These are phyloP conservation scores for Drechslera avenae DNA, from an alignment of 2,329 filamentous ascomycete genomes.

Conservation along the genomic window DNA sequence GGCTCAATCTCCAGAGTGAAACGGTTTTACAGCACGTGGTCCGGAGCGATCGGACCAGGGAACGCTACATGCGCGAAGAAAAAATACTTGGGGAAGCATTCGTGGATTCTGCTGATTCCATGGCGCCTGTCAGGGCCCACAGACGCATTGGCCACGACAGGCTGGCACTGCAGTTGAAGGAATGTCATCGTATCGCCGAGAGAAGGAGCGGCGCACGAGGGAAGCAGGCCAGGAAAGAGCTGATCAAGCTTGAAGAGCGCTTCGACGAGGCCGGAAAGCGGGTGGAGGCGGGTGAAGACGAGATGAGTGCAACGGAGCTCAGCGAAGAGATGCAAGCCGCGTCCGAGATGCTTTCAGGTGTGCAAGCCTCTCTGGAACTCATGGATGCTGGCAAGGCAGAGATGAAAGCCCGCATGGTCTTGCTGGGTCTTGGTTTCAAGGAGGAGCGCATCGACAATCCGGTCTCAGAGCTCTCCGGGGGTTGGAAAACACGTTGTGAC, in stretches of 20 bases:
- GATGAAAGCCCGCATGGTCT: constrained; percentile 63
- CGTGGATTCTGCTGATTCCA: constrained; percentile 60
- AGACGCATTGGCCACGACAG: constrained; percentile 67
- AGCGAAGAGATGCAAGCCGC: constrained; percentile 72
- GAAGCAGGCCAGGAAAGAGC: constrained; percentile 73
- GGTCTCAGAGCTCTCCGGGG: constrained; percentile 73
- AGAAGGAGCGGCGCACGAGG: constrained; percentile 77
- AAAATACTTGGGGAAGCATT: constrained; percentile 65
- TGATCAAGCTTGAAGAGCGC: constrained; percentile 71
- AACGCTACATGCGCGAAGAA: constrained; percentile 66
- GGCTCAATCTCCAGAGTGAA: constrained; percentile 29
- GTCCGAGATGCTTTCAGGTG: constrained; percentile 69
- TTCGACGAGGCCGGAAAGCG: constrained; percentile 62
- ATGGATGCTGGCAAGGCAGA: constrained; percentile 67
- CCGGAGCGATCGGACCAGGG: constrained; percentile 54
- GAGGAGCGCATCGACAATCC: constrained; percentile 64
- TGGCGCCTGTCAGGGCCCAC: constrained; percentile 64
- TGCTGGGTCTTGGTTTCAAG: constrained; percentile 74
- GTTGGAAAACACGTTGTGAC: constrained; percentile 52
- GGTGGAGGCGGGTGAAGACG: constrained; percentile 59
- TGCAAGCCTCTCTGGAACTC: constrained; percentile 69
- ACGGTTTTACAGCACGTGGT: constrained; percentile 72
- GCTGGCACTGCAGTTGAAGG: constrained; percentile 67
- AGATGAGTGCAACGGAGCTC: constrained; percentile 62
- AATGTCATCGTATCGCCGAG: constrained; percentile 73